Evolutionary conservation across 768 basidiomycete species (phyloP), one percentile per base, ranked within the genome.

Genomic region (Amanita polypyramis): DNA sequence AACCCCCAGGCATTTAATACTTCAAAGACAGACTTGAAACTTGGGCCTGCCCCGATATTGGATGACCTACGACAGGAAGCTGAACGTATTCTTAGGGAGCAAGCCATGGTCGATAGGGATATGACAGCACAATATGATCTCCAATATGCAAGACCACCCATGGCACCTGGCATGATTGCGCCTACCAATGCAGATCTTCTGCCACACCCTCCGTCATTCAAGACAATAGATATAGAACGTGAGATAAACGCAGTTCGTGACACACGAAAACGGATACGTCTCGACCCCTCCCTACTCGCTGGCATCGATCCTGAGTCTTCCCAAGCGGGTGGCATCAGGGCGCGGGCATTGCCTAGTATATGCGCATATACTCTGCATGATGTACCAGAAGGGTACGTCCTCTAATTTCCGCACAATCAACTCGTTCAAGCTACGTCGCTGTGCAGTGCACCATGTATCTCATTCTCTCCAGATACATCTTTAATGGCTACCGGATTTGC

Each of bases 321-420:
- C 27, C 85, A 84, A 62, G 79, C 73, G 7, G 65, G 68, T 45
- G 62, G 76, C 27, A 60, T 72, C n/a, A 69, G 77, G 48, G 73
- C 81, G 1, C 73, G 80, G 11, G 85, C 83, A 36, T 65, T 95
- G 48, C 95, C 95, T 2, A 97, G 94, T 56, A 82, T 98, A 46
- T 96, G 95, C 55, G 82, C 90, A 5, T 98, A 96, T 59, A 98
- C 96, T 3, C 60, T 99, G 35, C 94, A 96, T 61, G 93, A 98
- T 57, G 80, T 87, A 1, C 82, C 83, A n/a, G 95, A 98, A 68
- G 89, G 91, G 95, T 96, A 60, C 57, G 84, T 41, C 33, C 6
- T 9, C 47, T 17, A 20, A 15, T 38, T 34, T 30, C 29, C 12
- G 27, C n/a, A 36, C 39, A n/a, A 30, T 47, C 19, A 52, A 29